These are phyloP conservation scores for Pythium coloratum DNA, from an alignment of 352 stramenopile genomes.

Conservation along the genomic window DNA sequence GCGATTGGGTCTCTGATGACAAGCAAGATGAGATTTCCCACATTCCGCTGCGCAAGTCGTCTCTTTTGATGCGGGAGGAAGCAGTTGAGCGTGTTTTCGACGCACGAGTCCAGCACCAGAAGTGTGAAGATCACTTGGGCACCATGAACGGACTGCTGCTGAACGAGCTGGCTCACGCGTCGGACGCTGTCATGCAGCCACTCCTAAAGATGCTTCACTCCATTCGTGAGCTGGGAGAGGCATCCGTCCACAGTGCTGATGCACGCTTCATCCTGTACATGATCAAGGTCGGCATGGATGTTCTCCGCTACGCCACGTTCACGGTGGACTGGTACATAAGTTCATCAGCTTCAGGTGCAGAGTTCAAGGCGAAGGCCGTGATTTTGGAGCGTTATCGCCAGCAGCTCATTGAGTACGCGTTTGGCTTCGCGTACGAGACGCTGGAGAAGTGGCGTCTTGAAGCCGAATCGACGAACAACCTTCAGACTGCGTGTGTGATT, in stretches of 20 bases:
- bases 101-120: constrained; percentile 71
- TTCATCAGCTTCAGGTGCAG: constrained; percentile 21
- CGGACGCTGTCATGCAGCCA: constrained; percentile 81
- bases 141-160: constrained; percentile 97
- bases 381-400: constrained; percentile 57
- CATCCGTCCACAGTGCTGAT: constrained; percentile 79
- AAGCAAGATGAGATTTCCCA: constrained; percentile 67
- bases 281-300: constrained; percentile 81
- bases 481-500: constrained; percentile 83
- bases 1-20: constrained; percentile 76
- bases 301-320: constrained; percentile 80
- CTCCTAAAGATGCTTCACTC: constrained; percentile 83
- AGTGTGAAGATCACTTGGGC: constrained; percentile 88
- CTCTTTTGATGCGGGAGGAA: constrained; percentile 78
- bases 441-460: constrained; percentile 80
- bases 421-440: constrained; percentile 70
- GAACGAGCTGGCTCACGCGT: constrained; percentile 97
- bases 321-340: constrained; percentile 47
- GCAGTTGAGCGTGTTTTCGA: constrained; percentile 74
- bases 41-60: constrained; percentile 82
- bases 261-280: constrained; percentile 88
- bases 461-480: constrained; percentile 69
- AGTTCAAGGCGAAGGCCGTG: constrained; percentile 35
- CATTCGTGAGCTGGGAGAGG: constrained; percentile 78
- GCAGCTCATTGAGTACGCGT: constrained; percentile 54